Evolutionary conservation across 2,329 filamentous ascomycete species (phyloP).

Genomic region (Pseudogymnoascus sp.): DNA sequence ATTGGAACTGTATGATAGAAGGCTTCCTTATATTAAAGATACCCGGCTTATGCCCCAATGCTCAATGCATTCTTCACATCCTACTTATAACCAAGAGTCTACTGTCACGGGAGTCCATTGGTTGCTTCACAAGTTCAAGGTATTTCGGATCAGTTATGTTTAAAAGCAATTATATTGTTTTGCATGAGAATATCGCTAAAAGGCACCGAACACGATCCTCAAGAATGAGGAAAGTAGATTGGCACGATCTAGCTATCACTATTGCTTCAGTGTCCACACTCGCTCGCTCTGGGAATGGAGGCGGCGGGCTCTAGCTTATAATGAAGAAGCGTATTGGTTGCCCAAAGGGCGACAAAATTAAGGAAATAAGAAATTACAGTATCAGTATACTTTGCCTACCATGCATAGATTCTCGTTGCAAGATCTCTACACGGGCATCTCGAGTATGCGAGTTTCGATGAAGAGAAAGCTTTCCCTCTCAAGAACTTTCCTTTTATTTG

Average conservation of each 20-base stretch:
- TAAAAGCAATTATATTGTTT: background rate
- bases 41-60: background rate
- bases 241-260: slow-evolving; percentile 31
- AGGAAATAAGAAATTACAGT: background rate
- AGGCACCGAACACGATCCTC: slow-evolving; percentile 6
- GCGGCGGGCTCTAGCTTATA: slow-evolving; percentile 48
- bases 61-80: background rate
- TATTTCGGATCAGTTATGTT: background rate
- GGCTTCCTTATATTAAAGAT: slow-evolving; percentile 13
- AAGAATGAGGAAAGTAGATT: slow-evolving; percentile 8
- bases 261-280: slow-evolving; percentile 52
- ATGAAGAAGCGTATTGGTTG: slow-evolving; percentile 10
- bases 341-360: slow-evolving; percentile 1
- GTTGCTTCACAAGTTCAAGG: background rate
- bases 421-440: slow-evolving; percentile 5
- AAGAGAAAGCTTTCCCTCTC: slow-evolving; percentile 2
- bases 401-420: slow-evolving; percentile 4
- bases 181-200: background rate
- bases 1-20: slow-evolving; percentile 43
- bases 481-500: slow-evolving; percentile 5
- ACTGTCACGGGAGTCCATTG: background rate
- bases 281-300: slow-evolving; percentile 40
- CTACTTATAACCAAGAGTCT: background rate
- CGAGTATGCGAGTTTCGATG: slow-evolving; percentile 5
- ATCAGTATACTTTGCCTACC: slow-evolving; percentile 1